Base-by-base conservation (phyloP, 192 early-diverging fungal genomes). In the Dimargaris verticillata region DNA sequence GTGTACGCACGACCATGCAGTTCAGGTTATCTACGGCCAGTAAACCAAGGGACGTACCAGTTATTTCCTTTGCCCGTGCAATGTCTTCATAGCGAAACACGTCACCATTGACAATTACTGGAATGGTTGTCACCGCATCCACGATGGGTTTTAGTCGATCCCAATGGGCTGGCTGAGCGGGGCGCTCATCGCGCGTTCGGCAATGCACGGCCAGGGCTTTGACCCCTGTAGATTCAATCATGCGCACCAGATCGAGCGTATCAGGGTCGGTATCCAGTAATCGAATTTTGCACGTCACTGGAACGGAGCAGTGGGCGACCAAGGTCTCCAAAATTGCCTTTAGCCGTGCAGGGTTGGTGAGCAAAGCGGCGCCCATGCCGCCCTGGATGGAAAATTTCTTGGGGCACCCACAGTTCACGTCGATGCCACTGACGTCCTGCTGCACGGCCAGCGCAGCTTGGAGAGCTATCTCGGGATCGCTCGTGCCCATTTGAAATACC, bases 351-450 rank as follows among this genome's bases (percentile, higher is more conserved):
- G 91, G 94, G 44, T 92, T 76, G 15, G 82, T 72, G 59, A 99
- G 70, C 45, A 99, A 72, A 7, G 89, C 91, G 12, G 93, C 88
- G 18, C 93, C 95, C 93, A 97, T 97, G 33, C 91, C 88, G 25
- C 83, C 89, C 43, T 88, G 83, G 17, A 94, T 69, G 11, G 95
- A 99, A 63, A 99, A 99, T 63, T 82, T 80, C 64, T 95, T 97
- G 0, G 95, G 95, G 64, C 95, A 99, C 3, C 95, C 95, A 69
- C 95, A 99, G 73, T 99, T 99, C 53, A 99, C 66, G 70, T 98
- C 95, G 60, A 98, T 85, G 0, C 84, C 93, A 28, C 87, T 73
- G 3, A 92, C 88, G 74, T 99, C 93, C 28, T 82, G 68, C 20
- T 77, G 78, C 76, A 96, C 82, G 28, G 73, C 75, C 45, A 79